phyloP scores from a whole-genome alignment of 768 basidiomycete species.

The Macrolepiota dolichaula region DNA sequence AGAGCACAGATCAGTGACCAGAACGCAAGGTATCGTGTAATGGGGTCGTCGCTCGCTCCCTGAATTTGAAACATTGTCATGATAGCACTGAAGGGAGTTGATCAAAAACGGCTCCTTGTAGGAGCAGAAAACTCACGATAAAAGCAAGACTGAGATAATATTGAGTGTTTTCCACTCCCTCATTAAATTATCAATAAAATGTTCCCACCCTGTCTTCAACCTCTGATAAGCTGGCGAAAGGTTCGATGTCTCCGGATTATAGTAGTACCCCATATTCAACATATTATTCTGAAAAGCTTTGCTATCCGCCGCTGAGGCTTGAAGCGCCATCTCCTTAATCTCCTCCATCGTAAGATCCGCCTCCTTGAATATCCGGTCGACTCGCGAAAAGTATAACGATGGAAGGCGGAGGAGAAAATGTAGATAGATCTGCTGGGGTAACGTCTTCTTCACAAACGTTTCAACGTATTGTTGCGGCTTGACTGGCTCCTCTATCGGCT shows the following conservation, averaged over 20 bases:
- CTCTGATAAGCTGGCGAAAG: slow-evolving; percentile 16
- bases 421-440: slow-evolving; percentile 27
- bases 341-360: slow-evolving; percentile 59
- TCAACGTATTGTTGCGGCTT: neutral
- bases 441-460: slow-evolving; percentile 11
- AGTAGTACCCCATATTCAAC: neutral
- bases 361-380: slow-evolving; percentile 61
- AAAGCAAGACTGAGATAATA: slow-evolving; percentile 24
- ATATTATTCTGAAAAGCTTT: slow-evolving; percentile 5
- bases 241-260: slow-evolving; percentile 8
- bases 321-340: slow-evolving; percentile 41
- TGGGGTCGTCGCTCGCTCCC: slow-evolving; percentile 40
- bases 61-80: slow-evolving; percentile 29
- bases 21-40: slow-evolving; percentile 52
- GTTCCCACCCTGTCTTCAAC: slow-evolving; percentile 22
- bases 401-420: slow-evolving; percentile 53
- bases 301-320: slow-evolving; percentile 14
- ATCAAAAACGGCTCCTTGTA: neutral
- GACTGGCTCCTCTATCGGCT: neutral
- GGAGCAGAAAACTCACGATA: slow-evolving; percentile 3
- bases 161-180: slow-evolving; percentile 28
- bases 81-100: slow-evolving; percentile 20
- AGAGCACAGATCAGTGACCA: slow-evolving; percentile 38
- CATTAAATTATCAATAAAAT: slow-evolving; percentile 25
- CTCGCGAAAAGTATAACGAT: slow-evolving; percentile 62